Evolutionary conservation across 2,329 filamentous ascomycete species (phyloP).

Genomic region (Beauveria asiatica): DNA sequence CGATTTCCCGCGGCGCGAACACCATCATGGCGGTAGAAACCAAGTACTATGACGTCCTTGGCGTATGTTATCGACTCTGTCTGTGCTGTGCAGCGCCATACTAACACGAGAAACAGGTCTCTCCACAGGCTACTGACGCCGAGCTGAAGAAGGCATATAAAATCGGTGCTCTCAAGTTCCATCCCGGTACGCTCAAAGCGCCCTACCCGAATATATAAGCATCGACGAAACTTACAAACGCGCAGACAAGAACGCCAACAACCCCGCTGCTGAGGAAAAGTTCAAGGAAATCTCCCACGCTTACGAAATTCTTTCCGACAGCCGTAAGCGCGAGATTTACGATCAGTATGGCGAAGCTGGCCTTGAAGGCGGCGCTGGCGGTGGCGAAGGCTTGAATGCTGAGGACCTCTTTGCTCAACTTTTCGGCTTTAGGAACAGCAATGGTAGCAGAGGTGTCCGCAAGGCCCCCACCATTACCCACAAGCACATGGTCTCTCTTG

Average conservation of each 20-base stretch:
- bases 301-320: conserved; percentile 88
- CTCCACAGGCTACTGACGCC: conserved; percentile 69
- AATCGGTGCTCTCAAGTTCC: conserved; percentile 71
- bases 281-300: conserved; percentile 97
- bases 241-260: conserved; percentile 90
- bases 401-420: conserved; percentile 97
- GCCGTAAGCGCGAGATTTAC: conserved; percentile 85
- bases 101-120: conserved; percentile 44
- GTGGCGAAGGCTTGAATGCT: conserved; percentile 77
- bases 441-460: conserved; percentile 63
- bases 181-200: conserved; percentile 55
- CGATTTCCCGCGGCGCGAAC: neutral
- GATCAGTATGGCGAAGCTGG: conserved; percentile 98
- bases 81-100: neutral
- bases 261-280: conserved; percentile 88
- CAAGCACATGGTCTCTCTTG: conserved; percentile 94
- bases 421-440: conserved; percentile 44
- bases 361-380: conserved; percentile 76
- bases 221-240: conserved; percentile 13
- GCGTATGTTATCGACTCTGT: conserved; percentile 45
- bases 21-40: conserved; percentile 68
- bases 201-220: neutral
- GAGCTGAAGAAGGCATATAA: conserved; percentile 91
- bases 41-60: conserved; percentile 70
- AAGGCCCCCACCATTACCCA: conserved; percentile 96